phyloP scores from a whole-genome alignment of 2,329 filamentous ascomycete species.

The Dryadomyces quercus-mongolicae region DNA sequence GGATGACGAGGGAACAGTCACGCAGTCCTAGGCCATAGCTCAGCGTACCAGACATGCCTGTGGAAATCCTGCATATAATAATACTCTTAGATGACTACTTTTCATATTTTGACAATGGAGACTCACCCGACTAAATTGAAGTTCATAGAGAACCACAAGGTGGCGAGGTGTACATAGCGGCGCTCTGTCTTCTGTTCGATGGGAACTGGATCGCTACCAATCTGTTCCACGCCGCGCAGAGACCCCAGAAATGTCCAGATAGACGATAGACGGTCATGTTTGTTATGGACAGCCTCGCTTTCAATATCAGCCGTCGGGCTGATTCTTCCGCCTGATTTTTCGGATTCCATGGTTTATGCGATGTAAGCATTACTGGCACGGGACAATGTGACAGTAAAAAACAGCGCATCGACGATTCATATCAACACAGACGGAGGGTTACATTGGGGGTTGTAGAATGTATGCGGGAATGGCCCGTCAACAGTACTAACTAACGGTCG shows the following conservation, averaged over 20 bases:
- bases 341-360: no score
- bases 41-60: constrained; percentile 49
- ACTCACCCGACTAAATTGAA: background rate
- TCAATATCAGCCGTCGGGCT: background rate
- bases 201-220: background rate
- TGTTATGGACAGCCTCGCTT: background rate
- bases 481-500: no score
- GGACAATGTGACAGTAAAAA: no score
- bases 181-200: background rate
- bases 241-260: background rate
- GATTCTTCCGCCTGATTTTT: background rate
- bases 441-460: no score
- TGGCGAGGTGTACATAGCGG: background rate
- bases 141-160: constrained; percentile 1
- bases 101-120: no score
- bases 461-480: no score
- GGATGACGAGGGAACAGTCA: constrained; percentile 44
- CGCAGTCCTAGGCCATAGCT: constrained; percentile 37
- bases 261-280: background rate
- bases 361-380: no score
- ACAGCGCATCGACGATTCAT: no score
- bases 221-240: background rate
- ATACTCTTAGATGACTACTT: background rate
- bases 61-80: constrained; percentile 31
- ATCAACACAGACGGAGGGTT: no score